Evolutionary conservation across 768 basidiomycete species (phyloP), one percentile per base, ranked within the genome.

Genomic region (Panaeolus cyanescens): DNA sequence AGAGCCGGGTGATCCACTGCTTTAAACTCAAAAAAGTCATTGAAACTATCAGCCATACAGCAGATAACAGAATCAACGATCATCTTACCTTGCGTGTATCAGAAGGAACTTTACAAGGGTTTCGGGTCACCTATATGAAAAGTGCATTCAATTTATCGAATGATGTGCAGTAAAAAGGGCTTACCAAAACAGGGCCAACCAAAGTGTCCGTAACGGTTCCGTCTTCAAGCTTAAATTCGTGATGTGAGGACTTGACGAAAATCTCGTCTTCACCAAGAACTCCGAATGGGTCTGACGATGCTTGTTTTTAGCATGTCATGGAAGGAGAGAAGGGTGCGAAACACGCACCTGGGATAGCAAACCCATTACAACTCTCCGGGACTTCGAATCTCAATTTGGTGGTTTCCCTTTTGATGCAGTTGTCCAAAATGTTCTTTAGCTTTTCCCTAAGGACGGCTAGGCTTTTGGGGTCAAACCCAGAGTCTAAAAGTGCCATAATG

Each of bases 101-200:
- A 0, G 82, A 85, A 4, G 88, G 86, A 1, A 88, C 70, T 63
- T 88, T 89, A 70, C 88, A 90, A 4, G 89, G 89, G 67, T 86
- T 80, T 22, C 88, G 73, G 4, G 84, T 85, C 13, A 90, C 72
- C 68, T 71, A 32, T 55, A 33, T 22, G 20, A 55, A 15, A 3
- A 12, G 5, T 56, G 32, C n/a, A 22, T 13, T 50, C 25, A n/a
- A 30, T 19, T 19, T 22, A 5, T 32, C 17, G 40, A 7, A 17
- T 20, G 19, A 8, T n/a, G 3, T 8, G 10, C 22, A 25, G 3
- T 5, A 20, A 57, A 25, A n/a, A 55, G 39, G 15, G 37, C 60
- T 20, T 40, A 71, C 70, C 65, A 91, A 65, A 6, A 89, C 85
- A 64, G 86, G 83, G 0, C 89, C 88, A 5, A 81, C 45, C 1